Base-by-base conservation (phyloP, 352 stramenopile species). In the Phytophthora pseudosyringae region DNA sequence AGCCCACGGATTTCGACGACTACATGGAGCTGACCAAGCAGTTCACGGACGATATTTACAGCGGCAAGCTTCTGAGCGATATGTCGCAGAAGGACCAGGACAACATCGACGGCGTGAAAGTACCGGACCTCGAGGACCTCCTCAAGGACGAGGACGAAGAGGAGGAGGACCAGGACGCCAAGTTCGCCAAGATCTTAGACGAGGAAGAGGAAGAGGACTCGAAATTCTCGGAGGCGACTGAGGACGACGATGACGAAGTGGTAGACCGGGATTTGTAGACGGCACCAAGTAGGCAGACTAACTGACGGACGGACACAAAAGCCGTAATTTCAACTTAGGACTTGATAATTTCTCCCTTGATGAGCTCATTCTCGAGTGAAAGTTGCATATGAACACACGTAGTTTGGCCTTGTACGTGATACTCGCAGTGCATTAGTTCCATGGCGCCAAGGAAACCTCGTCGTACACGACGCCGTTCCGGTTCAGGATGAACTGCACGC, bases 31-130 rank as follows among this genome's bases (percentile, higher is more conserved):
- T 97, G 29, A 98, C 98, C 66, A 98, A 98, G 72, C 97, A 99
- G 77, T 99, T 99, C 72, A 98, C 99, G 56, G 97, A 98, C 73
- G 98, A 99, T 83, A 96, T 99, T 64, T 99, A 99, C 86, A 98
- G 95, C 32, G 98, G 98, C 64, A 99, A 98, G 59, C 81, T 99
- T 56, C 79, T 99, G 43, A 98, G 93, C 38, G 97, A 99, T 76
- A 98, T 99, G 69, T 98, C 95, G 26, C 96, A 99, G 68, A 95
- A 98, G 76, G 91, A 98, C 67, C 98, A 98, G 74, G 96, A 99
- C 73, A 98, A 98, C 76, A 99, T 99, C 77, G 97, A 99, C 76
- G 95, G 89, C 66, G 90, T 98, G 60, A 98, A 98, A 79, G 81
- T 96, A 33, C 84, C 88, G 1, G 87, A 95, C 47, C 80, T 96